Evolutionary conservation across 2,329 filamentous ascomycete species (phyloP).

Genomic region (Zalaria sp.): DNA sequence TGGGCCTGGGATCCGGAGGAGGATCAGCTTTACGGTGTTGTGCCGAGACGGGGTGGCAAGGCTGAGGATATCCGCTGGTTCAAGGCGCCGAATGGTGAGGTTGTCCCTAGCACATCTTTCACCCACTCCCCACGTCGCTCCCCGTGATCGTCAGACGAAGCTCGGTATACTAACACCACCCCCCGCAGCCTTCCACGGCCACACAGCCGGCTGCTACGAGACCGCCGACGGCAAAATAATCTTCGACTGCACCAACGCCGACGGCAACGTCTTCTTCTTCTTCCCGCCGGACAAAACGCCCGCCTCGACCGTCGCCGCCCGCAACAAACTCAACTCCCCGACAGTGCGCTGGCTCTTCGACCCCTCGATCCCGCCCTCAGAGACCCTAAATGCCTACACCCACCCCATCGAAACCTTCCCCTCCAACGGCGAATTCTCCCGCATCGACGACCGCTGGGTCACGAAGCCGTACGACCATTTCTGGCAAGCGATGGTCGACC

Average conservation of each 20-base stretch:
- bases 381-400: constrained; percentile 15
- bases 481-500: constrained; percentile 26
- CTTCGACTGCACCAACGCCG: constrained; percentile 24
- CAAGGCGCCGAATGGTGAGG: not conserved
- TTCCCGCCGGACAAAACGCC: constrained; percentile 22
- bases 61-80: constrained; percentile 1
- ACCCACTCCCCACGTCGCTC: constrained; percentile 10
- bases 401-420: constrained; percentile 16
- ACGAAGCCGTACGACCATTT: constrained; percentile 24
- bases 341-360: constrained; percentile 25
- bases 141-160: constrained; percentile 13
- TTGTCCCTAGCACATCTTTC: not conserved
- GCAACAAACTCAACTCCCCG: constrained; percentile 21
- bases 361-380: constrained; percentile 14
- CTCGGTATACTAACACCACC: constrained; percentile 5
- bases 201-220: constrained; percentile 30
- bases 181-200: constrained; percentile 8
- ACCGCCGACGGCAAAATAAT: constrained; percentile 21
- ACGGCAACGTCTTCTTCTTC: constrained; percentile 29
- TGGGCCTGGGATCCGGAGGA: constrained; percentile 20
- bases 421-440: constrained; percentile 22
- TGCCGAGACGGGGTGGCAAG: constrained; percentile 1
- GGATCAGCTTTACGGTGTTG: not conserved
- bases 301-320: constrained; percentile 20
- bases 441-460: constrained; percentile 30